Base-by-base conservation (phyloP, 257 asterid species). In the Salvia hispanica region DNA sequence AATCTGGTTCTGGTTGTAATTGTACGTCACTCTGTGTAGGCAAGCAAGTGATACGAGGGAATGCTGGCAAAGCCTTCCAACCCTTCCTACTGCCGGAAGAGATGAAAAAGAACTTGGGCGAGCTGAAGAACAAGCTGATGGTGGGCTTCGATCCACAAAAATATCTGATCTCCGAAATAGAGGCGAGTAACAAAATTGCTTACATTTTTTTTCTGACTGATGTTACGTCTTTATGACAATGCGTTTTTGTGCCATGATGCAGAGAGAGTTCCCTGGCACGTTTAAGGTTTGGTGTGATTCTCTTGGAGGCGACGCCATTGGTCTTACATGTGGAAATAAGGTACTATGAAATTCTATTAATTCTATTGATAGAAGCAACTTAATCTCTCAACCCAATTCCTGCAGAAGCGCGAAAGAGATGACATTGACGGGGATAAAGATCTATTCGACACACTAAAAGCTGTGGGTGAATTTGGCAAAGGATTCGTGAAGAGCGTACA, bases 241-340 rank as follows among this genome's bases (percentile, higher is more conserved):
- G 13, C 46, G 43, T 56, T 25, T 62, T 18, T 66, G 7, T 50
- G 69, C 34, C 31, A 36, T 76, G 21, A 50, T 60, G 83, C 95
- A 94, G 99, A 84, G 73, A 62, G 93, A 67, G 74, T 87, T 88
- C 52, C 83, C 88, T 1, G 82, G 79, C 67, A 79, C 46, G 73
- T 86, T 91, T 74, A 94, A 87, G 81, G 87, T 94, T 57, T 94
- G 99, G 99, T 87, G 82, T 42, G 97, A 94, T 81, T 79, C 86
- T 16, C 75, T 86, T 72, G 99, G 99, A 68, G 97, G 97, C 28
- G 99, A 91, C 64, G 96, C 96, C 66, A 78, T 94, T 68, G 99
- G 97, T 70, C n/a, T n/a, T n/a, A n/a, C 93, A 13, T 83, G 83
- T 74, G 85, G 79, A 76, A 80, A 70, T 76, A 75, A 69, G 45